These are phyloP conservation scores for Rhododendron mucronatum DNA, from an alignment of 148 eudicot species.

Conservation along the genomic window DNA sequence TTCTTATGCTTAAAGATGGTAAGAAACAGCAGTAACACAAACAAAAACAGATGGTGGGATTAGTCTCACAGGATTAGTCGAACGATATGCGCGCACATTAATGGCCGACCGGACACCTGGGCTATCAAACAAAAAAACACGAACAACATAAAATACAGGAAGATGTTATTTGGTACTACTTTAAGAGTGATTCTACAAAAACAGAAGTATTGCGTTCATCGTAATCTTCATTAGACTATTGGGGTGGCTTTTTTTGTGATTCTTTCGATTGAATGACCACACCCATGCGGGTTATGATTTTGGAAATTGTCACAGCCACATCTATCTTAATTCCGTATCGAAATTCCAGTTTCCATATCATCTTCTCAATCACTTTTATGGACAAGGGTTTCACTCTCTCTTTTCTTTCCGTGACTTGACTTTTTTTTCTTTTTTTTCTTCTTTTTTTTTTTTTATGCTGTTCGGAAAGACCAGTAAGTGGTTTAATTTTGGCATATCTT, in stretches of 20 bases:
- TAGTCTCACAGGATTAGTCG: neutral
- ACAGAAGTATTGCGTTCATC: neutral
- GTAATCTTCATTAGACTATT: neutral
- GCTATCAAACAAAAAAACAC: neutral
- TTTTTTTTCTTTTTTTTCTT: too few relatives aligned
- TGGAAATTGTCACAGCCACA: neutral
- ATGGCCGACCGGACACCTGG: neutral
- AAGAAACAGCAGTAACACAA: neutral
- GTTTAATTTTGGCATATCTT: too few relatives aligned
- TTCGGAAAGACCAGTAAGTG: too few relatives aligned
- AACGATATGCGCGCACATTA: too few relatives aligned
- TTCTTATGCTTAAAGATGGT: neutral
- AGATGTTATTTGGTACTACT: neutral
- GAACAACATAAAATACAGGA: too few relatives aligned
- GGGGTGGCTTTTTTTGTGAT: too few relatives aligned
- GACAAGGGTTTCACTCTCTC: neutral
- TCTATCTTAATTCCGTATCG: neutral
- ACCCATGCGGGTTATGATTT: neutral
- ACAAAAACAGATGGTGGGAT: neutral
- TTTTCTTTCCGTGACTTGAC: too few relatives aligned
- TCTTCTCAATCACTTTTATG: neutral
- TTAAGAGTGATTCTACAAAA: neutral
- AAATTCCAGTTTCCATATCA: neutral
- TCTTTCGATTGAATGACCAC: neutral
- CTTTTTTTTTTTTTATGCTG: too few relatives aligned